Percentiles rank a stretch among this genome's conserved stretches.
Conservation (phyloP, 2,329 filamentous ascomycete species). For the Pseudopithomyces chartarum region DNA sequence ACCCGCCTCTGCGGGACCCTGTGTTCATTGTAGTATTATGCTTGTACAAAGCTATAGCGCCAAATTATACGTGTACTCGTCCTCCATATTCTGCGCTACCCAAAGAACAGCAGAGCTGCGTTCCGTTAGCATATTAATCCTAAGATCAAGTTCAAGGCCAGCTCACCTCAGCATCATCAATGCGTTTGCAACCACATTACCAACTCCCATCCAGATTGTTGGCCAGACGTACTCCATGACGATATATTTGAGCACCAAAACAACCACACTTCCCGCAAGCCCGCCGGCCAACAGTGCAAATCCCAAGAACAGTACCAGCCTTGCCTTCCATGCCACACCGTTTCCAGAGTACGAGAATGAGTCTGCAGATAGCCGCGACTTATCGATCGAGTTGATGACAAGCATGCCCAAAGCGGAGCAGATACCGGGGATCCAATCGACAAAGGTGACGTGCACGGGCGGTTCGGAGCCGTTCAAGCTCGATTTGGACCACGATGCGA, state of each 20-base stretch:
- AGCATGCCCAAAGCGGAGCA: slow-evolving; percentile 73
- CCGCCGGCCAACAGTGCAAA: slow-evolving; percentile 73
- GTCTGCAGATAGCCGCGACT: slow-evolving; percentile 67
- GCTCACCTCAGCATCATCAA: slow-evolving; percentile 70
- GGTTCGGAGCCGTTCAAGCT: slow-evolving; percentile 62
- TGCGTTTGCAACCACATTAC: slow-evolving; percentile 68
- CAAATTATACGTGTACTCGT: slow-evolving; percentile 73
- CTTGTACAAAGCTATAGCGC: slow-evolving; percentile 55
- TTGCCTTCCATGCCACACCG: slow-evolving; percentile 72
- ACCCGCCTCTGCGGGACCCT: background rate
- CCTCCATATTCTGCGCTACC: slow-evolving; percentile 75
- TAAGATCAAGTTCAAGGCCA: slow-evolving; percentile 7
- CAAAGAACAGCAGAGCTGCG: slow-evolving; percentile 67
- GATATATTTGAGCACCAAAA: slow-evolving; percentile 71
- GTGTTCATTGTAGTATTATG: background rate
- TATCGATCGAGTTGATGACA: slow-evolving; percentile 74
- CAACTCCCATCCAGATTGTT: slow-evolving; percentile 70
- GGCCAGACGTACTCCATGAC: slow-evolving; percentile 63
- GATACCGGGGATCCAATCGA: slow-evolving; percentile 75
- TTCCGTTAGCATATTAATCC: slow-evolving; percentile 23
- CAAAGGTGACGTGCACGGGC: slow-evolving; percentile 67
- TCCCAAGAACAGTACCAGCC: slow-evolving; percentile 70
- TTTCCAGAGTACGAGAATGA: slow-evolving; percentile 68
- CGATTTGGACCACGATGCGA: slow-evolving; percentile 67
- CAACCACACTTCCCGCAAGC: slow-evolving; percentile 68